Percentiles rank a stretch among this genome's conserved stretches.
These are phyloP conservation scores for Radiomyces spectabilis DNA, from an alignment of 192 early-diverging fungal species.

Conservation along the genomic window DNA sequence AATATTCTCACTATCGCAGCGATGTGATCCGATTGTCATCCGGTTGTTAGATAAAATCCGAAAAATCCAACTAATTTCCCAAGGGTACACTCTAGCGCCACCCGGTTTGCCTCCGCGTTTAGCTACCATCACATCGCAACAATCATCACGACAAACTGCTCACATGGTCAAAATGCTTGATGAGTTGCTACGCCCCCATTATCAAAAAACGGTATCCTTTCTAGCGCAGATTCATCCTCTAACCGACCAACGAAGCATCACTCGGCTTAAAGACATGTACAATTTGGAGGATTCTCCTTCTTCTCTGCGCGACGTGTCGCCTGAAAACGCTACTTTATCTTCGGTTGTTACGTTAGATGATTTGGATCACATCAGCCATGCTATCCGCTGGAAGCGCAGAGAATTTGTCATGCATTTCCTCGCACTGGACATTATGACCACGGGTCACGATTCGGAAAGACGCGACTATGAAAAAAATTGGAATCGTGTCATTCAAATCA, in stretches of 20 bases:
- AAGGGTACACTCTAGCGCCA: conserved; percentile 43
- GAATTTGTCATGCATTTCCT: conserved; percentile 44
- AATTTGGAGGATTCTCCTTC: too few species aligned
- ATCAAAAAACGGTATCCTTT: background rate
- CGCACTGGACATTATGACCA: conserved; percentile 26
- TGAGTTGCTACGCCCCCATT: conserved; percentile 18
- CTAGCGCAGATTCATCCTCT: too few species aligned
- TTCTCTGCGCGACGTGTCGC: conserved; percentile 44
- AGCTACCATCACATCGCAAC: conserved; percentile 37
- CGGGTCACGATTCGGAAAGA: conserved; percentile 12
- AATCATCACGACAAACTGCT: conserved; percentile 15
- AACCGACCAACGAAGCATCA: too few species aligned
- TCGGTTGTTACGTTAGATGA: too few species aligned
- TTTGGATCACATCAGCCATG: conserved; percentile 28
- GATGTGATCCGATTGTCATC: conserved; percentile 36
- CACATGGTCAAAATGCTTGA: conserved; percentile 28
- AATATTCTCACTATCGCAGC: conserved; percentile 33
- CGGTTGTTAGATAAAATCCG: conserved; percentile 40
- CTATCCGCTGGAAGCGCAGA: conserved; percentile 37
- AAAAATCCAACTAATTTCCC: conserved; percentile 45
- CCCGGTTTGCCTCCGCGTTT: conserved; percentile 37
- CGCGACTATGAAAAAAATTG: conserved; percentile 9
- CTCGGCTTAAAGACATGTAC: too few species aligned
- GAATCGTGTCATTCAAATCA: conserved; percentile 3
- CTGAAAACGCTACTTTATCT: conserved; percentile 15